Percentiles rank a stretch among this genome's conserved stretches.
phyloP scores from a whole-genome alignment of 2,329 filamentous ascomycete genomes.

The Fulvia fulva region DNA sequence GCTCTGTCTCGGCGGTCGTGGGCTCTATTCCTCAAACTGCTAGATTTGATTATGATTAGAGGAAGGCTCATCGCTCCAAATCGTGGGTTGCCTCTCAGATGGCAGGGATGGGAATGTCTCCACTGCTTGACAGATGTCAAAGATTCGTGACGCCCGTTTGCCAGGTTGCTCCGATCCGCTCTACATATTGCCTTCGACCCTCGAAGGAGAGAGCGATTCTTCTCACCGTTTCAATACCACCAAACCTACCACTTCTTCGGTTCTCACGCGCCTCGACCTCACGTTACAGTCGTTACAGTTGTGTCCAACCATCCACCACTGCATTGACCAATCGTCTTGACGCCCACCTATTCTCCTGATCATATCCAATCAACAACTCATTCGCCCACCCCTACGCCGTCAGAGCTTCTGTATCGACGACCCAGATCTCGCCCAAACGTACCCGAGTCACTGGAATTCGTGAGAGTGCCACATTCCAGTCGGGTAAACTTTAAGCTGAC shows the following conservation, averaged over 20 bases:
- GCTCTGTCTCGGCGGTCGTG: background rate
- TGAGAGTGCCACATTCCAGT: background rate
- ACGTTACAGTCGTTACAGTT: slow-evolving; percentile 5
- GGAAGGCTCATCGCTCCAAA: background rate
- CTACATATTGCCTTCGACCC: slow-evolving; percentile 3
- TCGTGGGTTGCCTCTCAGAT: slow-evolving; percentile 1
- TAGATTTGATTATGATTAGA: background rate
- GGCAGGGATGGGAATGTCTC: background rate
- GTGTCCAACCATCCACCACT: background rate
- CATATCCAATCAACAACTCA: background rate
- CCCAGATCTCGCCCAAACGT: background rate
- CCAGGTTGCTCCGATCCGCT: background rate
- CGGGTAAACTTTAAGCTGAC: background rate
- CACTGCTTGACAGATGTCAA: slow-evolving; percentile 11
- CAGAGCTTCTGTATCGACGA: background rate
- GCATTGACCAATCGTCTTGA: background rate
- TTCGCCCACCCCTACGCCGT: background rate
- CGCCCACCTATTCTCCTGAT: background rate
- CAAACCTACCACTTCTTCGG: slow-evolving; percentile 2
- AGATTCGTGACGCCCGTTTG: slow-evolving; percentile 1
- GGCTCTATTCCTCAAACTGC: background rate
- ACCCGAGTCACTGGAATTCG: background rate
- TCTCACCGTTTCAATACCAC: background rate
- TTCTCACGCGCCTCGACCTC: background rate
- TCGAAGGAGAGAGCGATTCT: background rate